Evolutionary conservation across 1,284 basidiomycete genomes (phyloP), one percentile per base, ranked within the genome.

Genomic region (Anthracocystis setariae): DNA sequence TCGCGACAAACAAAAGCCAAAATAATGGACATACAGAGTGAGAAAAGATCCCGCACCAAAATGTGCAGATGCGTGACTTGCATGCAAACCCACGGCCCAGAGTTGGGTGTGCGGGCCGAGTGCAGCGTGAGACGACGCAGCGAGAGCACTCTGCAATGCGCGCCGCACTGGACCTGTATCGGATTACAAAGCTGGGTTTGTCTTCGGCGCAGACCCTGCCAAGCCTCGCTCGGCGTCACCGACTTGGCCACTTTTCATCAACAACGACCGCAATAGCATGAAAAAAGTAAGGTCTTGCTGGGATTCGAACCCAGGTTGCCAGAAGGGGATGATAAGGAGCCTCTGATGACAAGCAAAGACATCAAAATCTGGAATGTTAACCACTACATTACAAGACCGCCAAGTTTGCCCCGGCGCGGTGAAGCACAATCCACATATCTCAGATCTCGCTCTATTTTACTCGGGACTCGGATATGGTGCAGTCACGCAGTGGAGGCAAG

Each of bases 251-350:
- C 9, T 10, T n/a, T 39, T 39, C 8, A 39, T 39, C 37, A 39
- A 39, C 37, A 39, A 8, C 7, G 5, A 7, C 12, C n/a, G 37
- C n/a, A 18, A 5, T 5, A 18, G n/a, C 5, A 42, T 8, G 29
- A 23, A 54, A 54, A 46, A 45, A 45, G 39, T 17, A 15, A 29
- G 62, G 51, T 63, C 65, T 37, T 68, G 59, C 65, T 59, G 59
- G 59, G 55, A 55, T 43, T 62, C 65, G 59, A 68, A 68, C 47
- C 59, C 58, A 62, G 65, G 65, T 68, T 23, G 45, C 49, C 59
- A 57, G 64, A 67, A 68, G 8, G 37, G 44, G n/a, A n/a, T n/a
- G n/a, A 54, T 52, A 5, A 27, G 33, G 13, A 18, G 23, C 29
- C 29, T 33, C 21, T 24, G 20, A 20, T 38, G 29, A 29, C 15